phyloP scores from a whole-genome alignment of 2,329 filamentous ascomycete genomes.

The Talaromyces amestolkiae region DNA sequence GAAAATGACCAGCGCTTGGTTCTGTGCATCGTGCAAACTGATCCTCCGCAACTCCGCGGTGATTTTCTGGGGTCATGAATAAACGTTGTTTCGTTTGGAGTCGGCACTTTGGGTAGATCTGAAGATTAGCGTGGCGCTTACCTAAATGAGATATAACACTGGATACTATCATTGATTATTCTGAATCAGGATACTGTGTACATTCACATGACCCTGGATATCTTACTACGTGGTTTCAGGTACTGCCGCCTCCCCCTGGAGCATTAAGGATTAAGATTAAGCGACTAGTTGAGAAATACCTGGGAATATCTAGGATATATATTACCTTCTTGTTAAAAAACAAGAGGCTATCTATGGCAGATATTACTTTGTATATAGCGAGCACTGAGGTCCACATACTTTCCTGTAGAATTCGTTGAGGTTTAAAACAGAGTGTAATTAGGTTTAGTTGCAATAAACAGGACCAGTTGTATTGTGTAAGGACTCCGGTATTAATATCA shows the following conservation, averaged over 20 bases:
- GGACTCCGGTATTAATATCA: no score
- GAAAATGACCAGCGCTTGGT: no score
- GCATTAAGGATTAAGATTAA: not conserved
- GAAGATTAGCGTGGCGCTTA: not conserved
- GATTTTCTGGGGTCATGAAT: not conserved
- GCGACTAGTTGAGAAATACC: not conserved
- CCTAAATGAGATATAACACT: not conserved
- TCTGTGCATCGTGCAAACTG: not conserved
- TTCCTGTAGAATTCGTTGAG: not conserved
- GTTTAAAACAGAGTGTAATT: not conserved
- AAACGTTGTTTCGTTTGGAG: not conserved
- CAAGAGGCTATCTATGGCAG: not conserved
- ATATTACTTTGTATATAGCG: not conserved
- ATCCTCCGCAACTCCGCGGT: constrained; percentile 9
- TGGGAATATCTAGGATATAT: not conserved
- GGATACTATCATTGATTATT: not conserved
- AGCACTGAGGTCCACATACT: not conserved
- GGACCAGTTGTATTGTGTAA: not conserved
- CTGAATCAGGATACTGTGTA: not conserved
- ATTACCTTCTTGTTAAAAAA: not conserved
- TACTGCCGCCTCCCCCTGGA: not conserved
- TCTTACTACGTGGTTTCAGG: not conserved
- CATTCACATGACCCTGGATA: not conserved
- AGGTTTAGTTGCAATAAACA: not conserved
- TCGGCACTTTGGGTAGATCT: not conserved